Evolutionary conservation across 2,329 filamentous ascomycete species (phyloP).

Genomic region (Sclerotinia trifoliorum): DNA sequence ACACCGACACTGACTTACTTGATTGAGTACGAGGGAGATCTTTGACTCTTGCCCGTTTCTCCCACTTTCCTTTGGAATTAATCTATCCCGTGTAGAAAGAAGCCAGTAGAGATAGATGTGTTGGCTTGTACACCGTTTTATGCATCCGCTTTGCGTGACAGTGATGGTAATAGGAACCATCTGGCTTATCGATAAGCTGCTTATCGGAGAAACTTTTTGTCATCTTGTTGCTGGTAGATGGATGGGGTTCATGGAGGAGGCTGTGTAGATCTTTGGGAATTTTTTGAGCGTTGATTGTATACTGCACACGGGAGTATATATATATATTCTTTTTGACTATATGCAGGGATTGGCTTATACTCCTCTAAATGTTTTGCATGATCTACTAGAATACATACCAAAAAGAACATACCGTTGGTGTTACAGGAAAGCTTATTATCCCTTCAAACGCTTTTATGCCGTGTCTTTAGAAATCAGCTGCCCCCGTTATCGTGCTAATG

Average conservation of each 20-base stretch:
- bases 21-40: background rate
- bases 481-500: background rate
- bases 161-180: background rate
- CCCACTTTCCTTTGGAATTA: background rate
- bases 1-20: background rate
- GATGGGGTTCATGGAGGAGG: background rate
- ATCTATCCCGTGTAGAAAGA: too few relatives aligned
- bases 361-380: background rate
- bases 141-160: background rate
- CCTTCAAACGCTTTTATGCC: background rate
- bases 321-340: too few relatives aligned
- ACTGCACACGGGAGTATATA: too few relatives aligned
- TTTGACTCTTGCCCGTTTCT: background rate
- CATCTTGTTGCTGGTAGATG: background rate
- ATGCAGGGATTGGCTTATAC: background rate
- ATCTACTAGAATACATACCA: background rate
- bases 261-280: too few relatives aligned
- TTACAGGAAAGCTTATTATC: background rate
- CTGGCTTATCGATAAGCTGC: slow-evolving; percentile 8
- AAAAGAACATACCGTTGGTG: background rate
- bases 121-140: background rate
- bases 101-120: background rate
- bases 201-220: background rate
- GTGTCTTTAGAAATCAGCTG: background rate
- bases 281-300: too few relatives aligned